Base-by-base conservation (phyloP, 2,329 filamentous ascomycete genomes). In the Xylaria sp. region DNA sequence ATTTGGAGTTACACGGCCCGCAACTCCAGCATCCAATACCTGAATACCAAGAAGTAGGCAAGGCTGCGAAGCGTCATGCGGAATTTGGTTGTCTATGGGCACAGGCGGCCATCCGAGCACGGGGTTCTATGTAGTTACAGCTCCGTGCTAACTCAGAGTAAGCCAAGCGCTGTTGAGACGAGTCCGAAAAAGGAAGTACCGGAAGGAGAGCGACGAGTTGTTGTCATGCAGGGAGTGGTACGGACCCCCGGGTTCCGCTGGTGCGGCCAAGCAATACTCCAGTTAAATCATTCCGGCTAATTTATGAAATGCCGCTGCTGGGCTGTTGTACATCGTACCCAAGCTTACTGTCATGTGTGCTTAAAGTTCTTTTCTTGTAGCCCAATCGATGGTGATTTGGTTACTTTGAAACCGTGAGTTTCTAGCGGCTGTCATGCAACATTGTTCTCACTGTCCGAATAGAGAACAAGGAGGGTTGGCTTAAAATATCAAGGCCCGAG, bases 1-100 rank as follows among this genome's bases (percentile, higher is more conserved):
- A 45, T 38, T 67, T 67, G 56, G 61, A 64, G 61, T 64, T 42
- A 57, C 55, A 64, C 65, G 65, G 65, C 36, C 65, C 65, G 65
- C 36, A 38, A 67, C 56, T 64, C 65, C 65, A 64, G 65, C 44
- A 49, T 60, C 45, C 45, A 49, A 47, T 29, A 11, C 29, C 25
- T 62, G 54, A 2, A 31, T 13, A 9, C 31, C 47, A 50, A 44
- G 25, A n/a, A n/a, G 42, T 33, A 22, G 51, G 54, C 59, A 63
- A 63, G 64, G 59, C 54, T 66, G 54, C 44, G 27, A 42, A 53
- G 45, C 42, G 39, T 50, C 49, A 42, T 54, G 47, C 58, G 39
- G 36, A 29, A 50, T 62, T 49, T 49, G 9, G 47, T 49, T 22
- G 17, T 25, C 5, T 15, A 51, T 44, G 51, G 10, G n/a, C 4